These are phyloP conservation scores for Hyphodiscus hymeniophilus DNA, from an alignment of 495 filamentous ascomycete genomes.

Conservation along the genomic window DNA sequence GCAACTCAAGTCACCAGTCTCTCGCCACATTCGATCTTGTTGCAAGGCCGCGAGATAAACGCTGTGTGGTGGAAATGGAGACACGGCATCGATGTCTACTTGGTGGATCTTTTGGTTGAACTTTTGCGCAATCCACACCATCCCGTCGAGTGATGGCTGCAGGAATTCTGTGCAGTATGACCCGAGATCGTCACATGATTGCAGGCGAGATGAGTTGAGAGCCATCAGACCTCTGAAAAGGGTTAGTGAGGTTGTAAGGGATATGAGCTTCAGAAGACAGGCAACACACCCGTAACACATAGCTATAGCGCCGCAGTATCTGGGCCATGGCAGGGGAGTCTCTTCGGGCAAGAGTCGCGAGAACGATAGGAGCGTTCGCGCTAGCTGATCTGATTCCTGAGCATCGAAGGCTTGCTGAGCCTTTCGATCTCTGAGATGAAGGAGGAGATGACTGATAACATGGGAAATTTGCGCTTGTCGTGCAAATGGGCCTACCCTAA, in stretches of 20 bases:
- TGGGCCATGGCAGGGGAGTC: slow-evolving; percentile 10
- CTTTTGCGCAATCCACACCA: slow-evolving; percentile 1
- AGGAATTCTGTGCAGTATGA: slow-evolving; percentile 1
- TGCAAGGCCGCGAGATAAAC: neutral
- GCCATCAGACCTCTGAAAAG: slow-evolving; percentile 10
- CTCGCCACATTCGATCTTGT: slow-evolving; percentile 5
- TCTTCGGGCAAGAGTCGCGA: slow-evolving; percentile 14
- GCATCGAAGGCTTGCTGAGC: neutral
- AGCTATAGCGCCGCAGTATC: slow-evolving; percentile 13
- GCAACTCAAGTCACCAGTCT: slow-evolving; percentile 3
- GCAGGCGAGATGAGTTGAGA: slow-evolving; percentile 5
- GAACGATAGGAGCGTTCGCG: slow-evolving; percentile 11
- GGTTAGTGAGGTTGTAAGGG: too few relatives aligned
- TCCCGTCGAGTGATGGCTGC: neutral
- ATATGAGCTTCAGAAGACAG: neutral
- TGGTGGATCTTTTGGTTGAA: slow-evolving; percentile 6
- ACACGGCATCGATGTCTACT: slow-evolving; percentile 8
- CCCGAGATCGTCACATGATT: neutral
- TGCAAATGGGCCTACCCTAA: slow-evolving; percentile 14
- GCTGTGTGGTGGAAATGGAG: slow-evolving; percentile 10
- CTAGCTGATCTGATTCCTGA: slow-evolving; percentile 13
- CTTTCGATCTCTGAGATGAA: slow-evolving; percentile 3
- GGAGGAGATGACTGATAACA: slow-evolving; percentile 6
- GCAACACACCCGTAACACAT: slow-evolving; percentile 15
- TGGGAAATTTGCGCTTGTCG: slow-evolving; percentile 19